phyloP scores from a whole-genome alignment of 2,329 filamentous ascomycete genomes.

The Botrytis fabae region DNA sequence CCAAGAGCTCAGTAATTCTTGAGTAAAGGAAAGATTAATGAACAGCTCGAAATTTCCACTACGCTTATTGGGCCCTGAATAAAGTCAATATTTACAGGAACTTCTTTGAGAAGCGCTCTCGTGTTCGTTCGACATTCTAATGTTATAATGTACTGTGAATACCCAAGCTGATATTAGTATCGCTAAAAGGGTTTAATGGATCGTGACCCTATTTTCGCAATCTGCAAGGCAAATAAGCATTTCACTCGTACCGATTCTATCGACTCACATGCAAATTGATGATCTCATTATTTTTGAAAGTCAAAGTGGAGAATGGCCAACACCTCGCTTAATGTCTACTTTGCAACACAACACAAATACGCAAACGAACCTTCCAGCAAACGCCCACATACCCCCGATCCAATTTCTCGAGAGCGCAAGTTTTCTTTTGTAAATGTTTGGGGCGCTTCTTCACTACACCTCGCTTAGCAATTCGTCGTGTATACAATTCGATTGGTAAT shows the following conservation, averaged over 20 bases:
- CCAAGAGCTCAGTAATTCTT: background rate
- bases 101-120: background rate
- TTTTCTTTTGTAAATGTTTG: no score
- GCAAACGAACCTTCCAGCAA: no score
- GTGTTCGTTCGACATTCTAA: background rate
- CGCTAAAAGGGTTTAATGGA: background rate
- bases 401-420: no score
- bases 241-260: background rate
- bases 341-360: background rate
- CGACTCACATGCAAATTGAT: background rate
- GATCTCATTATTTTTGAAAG: background rate
- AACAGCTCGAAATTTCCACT: background rate
- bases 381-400: no score
- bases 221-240: no score
- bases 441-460: no score
- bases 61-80: background rate
- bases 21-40: background rate
- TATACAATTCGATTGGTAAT: no score
- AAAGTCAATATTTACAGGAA: background rate
- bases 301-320: background rate
- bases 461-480: no score
- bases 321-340: background rate
- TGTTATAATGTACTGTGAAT: background rate
- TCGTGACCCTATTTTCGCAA: background rate
- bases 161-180: background rate